Evolutionary conservation across 2,329 filamentous ascomycete species (phyloP).

Genomic region (Claviceps arundinis): DNA sequence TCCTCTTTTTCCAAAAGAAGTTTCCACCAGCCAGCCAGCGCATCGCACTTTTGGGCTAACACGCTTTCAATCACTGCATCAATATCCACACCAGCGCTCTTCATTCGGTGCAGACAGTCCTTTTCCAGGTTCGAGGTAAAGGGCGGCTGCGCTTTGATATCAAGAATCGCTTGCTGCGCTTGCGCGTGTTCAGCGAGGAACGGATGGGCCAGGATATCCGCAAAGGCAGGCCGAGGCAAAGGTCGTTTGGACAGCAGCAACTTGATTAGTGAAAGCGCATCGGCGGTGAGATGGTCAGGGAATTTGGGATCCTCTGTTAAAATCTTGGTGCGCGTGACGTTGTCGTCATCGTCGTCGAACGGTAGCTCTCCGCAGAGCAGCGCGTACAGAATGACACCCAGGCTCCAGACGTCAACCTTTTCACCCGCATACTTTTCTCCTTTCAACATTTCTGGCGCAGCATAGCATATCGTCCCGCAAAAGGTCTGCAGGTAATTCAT

Average conservation of each 20-base stretch:
- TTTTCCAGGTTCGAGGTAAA: slow-evolving; percentile 83
- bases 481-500: slow-evolving; percentile 93
- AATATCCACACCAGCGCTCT: slow-evolving; percentile 83
- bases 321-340: slow-evolving; percentile 71
- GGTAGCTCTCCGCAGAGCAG: slow-evolving; percentile 75
- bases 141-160: slow-evolving; percentile 63
- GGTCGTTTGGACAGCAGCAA: slow-evolving; percentile 82
- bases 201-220: slow-evolving; percentile 76
- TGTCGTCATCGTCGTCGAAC: slow-evolving; percentile 93
- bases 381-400: slow-evolving; percentile 76
- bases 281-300: slow-evolving; percentile 64
- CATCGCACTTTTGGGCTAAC: slow-evolving; percentile 75
- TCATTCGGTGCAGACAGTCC: slow-evolving; percentile 84
- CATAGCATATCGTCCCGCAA: slow-evolving; percentile 95
- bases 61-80: slow-evolving; percentile 93
- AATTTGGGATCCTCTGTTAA: slow-evolving; percentile 75
- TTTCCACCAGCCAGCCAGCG: slow-evolving; percentile 91
- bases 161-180: slow-evolving; percentile 78
- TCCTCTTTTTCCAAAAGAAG: slow-evolving; percentile 88
- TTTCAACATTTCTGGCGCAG: slow-evolving; percentile 94
- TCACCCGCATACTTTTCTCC: slow-evolving; percentile 96
- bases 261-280: slow-evolving; percentile 66
- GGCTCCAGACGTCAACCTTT: slow-evolving; percentile 93
- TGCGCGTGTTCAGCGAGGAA: slow-evolving; percentile 81
- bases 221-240: slow-evolving; percentile 63